Evolutionary conservation across 345 rosid species (phyloP).

Genomic region (Aethionema arabicum): DNA sequence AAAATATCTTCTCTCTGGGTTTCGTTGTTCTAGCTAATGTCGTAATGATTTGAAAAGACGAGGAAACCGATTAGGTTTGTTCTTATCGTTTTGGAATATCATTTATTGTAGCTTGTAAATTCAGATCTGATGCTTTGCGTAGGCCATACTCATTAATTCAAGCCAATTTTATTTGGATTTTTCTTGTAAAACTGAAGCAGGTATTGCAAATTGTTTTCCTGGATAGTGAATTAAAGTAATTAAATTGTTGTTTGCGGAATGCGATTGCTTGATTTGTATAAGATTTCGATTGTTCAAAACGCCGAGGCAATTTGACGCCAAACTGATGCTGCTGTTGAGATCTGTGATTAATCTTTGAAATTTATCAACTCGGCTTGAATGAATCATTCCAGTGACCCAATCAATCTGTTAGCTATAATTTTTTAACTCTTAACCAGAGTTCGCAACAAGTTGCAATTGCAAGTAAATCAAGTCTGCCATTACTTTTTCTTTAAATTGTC

Average conservation of each 20-base stretch:
- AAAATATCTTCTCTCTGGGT: background rate
- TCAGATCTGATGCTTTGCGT: conserved; percentile 26
- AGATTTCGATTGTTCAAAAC: conserved; percentile 17
- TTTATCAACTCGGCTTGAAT: background rate
- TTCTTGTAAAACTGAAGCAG: background rate
- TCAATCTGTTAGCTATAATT: conserved; percentile 7
- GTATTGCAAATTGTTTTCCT: conserved; percentile 4
- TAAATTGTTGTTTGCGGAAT: background rate
- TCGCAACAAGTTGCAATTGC: background rate
- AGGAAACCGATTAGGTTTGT: background rate
- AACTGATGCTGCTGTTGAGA: conserved; percentile 6
- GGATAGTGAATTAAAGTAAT: background rate
- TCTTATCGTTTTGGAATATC: conserved; percentile 22
- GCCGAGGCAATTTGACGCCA: conserved; percentile 16
- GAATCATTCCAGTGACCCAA: conserved; percentile 8
- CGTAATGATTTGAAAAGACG: background rate
- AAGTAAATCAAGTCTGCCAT: no score
- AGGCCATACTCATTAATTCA: conserved; percentile 5
- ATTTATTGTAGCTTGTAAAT: background rate
- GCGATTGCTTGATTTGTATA: conserved; percentile 15
- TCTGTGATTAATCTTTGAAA: conserved; percentile 3
- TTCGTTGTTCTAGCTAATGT: background rate
- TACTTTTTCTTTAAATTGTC: no score
- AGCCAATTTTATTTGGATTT: background rate
- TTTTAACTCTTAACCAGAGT: background rate